Percentiles rank a stretch among this genome's conserved stretches.
Evolutionary conservation across 805 yeast species (phyloP).

Genomic region (Scheffersomyces spartinae): DNA sequence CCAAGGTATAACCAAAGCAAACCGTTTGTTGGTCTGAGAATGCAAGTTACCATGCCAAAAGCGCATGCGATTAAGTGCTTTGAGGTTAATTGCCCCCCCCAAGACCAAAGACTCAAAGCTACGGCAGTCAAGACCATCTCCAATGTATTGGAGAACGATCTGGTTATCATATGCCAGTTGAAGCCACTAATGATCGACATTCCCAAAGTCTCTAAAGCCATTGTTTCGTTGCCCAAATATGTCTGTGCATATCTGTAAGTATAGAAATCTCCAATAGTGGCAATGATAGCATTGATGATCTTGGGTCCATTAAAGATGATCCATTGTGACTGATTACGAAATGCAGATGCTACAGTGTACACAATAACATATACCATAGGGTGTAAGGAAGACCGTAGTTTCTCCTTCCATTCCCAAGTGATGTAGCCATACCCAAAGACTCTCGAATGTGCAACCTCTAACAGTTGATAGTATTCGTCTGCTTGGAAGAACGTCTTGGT

Average conservation of each 20-base stretch:
- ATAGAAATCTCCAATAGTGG: conserved; percentile 61
- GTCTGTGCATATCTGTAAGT: conserved; percentile 35
- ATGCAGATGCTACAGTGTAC: conserved; percentile 18
- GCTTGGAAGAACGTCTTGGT: conserved; percentile 82
- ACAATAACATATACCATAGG: conserved; percentile 57
- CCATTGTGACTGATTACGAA: neutral
- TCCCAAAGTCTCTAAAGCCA: conserved; percentile 32
- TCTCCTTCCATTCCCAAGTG: conserved; percentile 91
- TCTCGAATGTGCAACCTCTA: conserved; percentile 79
- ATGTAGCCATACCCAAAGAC: conserved; percentile 72
- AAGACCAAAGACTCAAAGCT: conserved; percentile 66
- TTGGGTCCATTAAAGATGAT: conserved; percentile 38
- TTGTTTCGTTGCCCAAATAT: conserved; percentile 14
- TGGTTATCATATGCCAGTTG: conserved; percentile 69
- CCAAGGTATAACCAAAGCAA: conserved; percentile 69
- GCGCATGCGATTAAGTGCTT: conserved; percentile 26
- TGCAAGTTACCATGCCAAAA: conserved; percentile 50
- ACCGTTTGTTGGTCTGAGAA: conserved; percentile 78
- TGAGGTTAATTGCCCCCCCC: conserved; percentile 22
- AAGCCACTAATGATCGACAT: conserved; percentile 57
- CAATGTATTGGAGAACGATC: conserved; percentile 78
- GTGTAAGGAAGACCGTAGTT: conserved; percentile 66
- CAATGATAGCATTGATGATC: conserved; percentile 53
- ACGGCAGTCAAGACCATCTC: conserved; percentile 62
- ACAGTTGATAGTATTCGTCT: conserved; percentile 87